Conservation (phyloP, 768 basidiomycete genomes). For the Russula emetica region DNA sequence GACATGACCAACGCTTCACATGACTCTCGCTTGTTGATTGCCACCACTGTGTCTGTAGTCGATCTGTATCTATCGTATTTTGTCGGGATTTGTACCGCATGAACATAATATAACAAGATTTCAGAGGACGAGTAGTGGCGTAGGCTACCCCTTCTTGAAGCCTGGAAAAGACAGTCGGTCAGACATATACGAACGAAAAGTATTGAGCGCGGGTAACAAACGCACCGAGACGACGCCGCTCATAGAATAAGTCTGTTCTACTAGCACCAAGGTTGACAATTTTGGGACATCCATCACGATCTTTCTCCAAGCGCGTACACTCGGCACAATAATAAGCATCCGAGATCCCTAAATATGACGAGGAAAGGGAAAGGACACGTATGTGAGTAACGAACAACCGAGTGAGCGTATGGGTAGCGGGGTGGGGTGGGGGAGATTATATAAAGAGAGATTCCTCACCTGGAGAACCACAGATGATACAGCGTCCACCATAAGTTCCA, state of each 20-base stretch:
- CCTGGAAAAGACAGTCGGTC: constrained; percentile 38
- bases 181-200: background rate
- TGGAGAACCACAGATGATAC: constrained; percentile 95
- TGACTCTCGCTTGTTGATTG: background rate
- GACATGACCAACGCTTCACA: background rate
- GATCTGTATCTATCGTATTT: background rate
- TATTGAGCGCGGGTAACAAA: constrained; percentile 10
- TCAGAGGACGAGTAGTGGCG: background rate
- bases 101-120: constrained; percentile 3
- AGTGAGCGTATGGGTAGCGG: background rate
- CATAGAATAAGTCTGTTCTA: constrained; percentile 89
- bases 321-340: constrained; percentile 99
- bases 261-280: constrained; percentile 96
- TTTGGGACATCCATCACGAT: constrained; percentile 97
- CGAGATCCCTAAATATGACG: constrained; percentile 68
- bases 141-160: constrained; percentile 57
- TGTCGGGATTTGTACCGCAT: background rate
- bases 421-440: background rate
- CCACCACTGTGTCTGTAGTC: constrained; percentile 1
- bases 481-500: constrained; percentile 94
- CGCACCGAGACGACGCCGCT: constrained; percentile 77
- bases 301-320: constrained; percentile 94
- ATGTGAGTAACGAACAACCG: background rate
- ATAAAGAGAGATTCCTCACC: constrained; percentile 45
- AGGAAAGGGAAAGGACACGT: background rate